phyloP scores from a whole-genome alignment of 2,329 filamentous ascomycete species.

The Colletotrichum sublineola region DNA sequence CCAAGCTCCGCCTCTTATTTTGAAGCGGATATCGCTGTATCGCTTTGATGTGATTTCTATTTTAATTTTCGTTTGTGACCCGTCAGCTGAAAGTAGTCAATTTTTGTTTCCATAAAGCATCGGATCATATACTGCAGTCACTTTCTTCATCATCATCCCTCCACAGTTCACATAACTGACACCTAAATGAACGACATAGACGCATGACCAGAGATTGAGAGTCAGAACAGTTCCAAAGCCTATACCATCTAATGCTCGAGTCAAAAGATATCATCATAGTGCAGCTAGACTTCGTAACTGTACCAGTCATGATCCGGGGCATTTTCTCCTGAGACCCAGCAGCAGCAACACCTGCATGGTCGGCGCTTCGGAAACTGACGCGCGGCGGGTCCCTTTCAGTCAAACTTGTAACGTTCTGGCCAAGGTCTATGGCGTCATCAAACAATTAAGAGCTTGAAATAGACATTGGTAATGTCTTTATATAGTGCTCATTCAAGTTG shows the following conservation, averaged over 20 bases:
- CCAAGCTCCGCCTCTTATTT: not conserved
- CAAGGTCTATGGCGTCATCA: not conserved
- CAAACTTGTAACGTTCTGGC: not conserved
- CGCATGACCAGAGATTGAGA: no score
- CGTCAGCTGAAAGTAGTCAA: not conserved
- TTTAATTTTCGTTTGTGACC: not conserved
- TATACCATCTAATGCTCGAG: not conserved
- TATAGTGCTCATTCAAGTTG: no score
- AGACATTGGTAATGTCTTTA: no score
- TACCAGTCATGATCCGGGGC: not conserved
- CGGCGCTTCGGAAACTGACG: not conserved
- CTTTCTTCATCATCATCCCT: not conserved
- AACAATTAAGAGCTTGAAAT: not conserved
- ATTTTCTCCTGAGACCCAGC: no score
- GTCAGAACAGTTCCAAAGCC: fast-evolving
- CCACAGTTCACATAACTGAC: not conserved
- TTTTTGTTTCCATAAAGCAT: not conserved
- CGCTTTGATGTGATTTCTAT: not conserved
- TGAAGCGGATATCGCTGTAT: not conserved
- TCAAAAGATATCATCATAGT: not conserved
- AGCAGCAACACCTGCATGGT: no score
- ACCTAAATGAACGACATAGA: no score
- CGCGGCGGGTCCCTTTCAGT: not conserved
- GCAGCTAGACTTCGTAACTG: not conserved
- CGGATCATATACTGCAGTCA: no score